A percentile compares a stretch with the other conserved stretches of the same genome.
phyloP scores from a whole-genome alignment of 306 rosid genomes.

The Cucurbita moschata region DNA sequence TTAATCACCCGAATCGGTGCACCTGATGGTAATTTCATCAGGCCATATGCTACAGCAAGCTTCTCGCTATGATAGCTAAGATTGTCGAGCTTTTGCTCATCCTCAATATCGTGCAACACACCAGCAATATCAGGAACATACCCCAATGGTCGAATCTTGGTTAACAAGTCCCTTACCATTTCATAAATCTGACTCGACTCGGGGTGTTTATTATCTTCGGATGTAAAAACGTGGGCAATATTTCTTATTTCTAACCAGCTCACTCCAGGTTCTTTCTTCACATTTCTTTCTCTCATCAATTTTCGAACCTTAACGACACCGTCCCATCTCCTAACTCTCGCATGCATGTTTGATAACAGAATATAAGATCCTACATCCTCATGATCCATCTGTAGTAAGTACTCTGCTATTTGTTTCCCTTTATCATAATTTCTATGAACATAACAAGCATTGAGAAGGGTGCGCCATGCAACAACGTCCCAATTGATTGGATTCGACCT shows the following conservation, averaged over 20 bases:
- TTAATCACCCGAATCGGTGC: slow-evolving; percentile 15
- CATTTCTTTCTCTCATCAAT: slow-evolving; percentile 11
- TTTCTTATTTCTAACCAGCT: slow-evolving; percentile 14
- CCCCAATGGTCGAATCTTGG: slow-evolving; percentile 3
- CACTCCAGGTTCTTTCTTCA: slow-evolving; percentile 14
- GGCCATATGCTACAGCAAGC: slow-evolving; percentile 20
- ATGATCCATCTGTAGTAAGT: slow-evolving; percentile 7
- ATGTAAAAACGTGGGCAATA: slow-evolving; percentile 4
- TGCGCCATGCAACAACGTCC: slow-evolving; percentile 16
- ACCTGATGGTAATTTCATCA: slow-evolving; percentile 13
- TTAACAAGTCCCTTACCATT: slow-evolving; percentile 2
- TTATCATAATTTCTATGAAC: slow-evolving; percentile 3
- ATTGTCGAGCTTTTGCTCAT: slow-evolving; percentile 6
- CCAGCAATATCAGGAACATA: slow-evolving; percentile 13
- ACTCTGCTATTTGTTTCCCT: slow-evolving; percentile 7
- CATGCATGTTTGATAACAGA: slow-evolving; percentile 11
- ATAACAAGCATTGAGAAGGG: slow-evolving; percentile 13
- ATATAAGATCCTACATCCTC: slow-evolving; percentile 9
- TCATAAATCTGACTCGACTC: slow-evolving; percentile 3
- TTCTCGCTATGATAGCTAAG: slow-evolving; percentile 22
- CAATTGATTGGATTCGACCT: slow-evolving; percentile 5
- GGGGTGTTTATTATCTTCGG: slow-evolving; percentile 13
- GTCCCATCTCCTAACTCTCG: slow-evolving; percentile 11
- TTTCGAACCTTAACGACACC: slow-evolving; percentile 8
- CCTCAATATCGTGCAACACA: slow-evolving; percentile 9